Conservation (phyloP, 129 eudicot species). For the Escallonia rubra region DNA sequence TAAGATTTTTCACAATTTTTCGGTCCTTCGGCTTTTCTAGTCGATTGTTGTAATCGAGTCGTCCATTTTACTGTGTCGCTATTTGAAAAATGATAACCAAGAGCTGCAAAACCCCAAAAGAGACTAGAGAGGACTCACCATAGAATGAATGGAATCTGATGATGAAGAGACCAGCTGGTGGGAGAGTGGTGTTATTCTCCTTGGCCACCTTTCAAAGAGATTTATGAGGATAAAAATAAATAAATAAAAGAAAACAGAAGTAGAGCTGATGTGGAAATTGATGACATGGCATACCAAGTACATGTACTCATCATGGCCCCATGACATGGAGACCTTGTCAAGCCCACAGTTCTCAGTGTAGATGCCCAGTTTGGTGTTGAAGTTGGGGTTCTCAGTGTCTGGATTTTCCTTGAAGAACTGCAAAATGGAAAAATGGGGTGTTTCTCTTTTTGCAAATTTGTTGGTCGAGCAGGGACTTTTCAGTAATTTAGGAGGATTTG, state of each 20-base stretch:
- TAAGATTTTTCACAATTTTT: neutral
- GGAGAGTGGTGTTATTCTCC: slow-evolving; percentile 44
- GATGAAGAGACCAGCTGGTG: slow-evolving; percentile 47
- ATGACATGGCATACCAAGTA: slow-evolving; percentile 29
- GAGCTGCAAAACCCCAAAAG: too few species aligned
- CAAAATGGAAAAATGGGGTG: neutral
- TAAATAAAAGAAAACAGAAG: neutral
- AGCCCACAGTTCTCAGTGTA: slow-evolving; percentile 44
- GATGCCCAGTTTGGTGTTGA: slow-evolving; percentile 40
- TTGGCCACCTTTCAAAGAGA: slow-evolving; percentile 33
- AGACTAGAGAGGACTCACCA: slow-evolving; percentile 19
- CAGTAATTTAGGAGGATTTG: neutral
- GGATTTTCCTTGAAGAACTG: slow-evolving; percentile 45
- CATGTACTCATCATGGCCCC: slow-evolving; percentile 74
- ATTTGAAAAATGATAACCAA: neutral
- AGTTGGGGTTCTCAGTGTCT: slow-evolving; percentile 25
- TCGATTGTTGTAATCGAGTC: too few species aligned
- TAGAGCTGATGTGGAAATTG: neutral
- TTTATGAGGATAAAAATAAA: neutral
- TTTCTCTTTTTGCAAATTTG: too few species aligned
- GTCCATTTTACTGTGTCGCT: neutral
- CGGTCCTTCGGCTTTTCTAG: neutral
- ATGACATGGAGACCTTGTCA: slow-evolving; percentile 43
- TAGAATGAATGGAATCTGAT: slow-evolving; percentile 55
- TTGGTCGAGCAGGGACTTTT: too few species aligned